Percentiles rank a stretch among this genome's conserved stretches.
phyloP scores from a whole-genome alignment of 306 rosid species.

The Rosa lucieae region DNA sequence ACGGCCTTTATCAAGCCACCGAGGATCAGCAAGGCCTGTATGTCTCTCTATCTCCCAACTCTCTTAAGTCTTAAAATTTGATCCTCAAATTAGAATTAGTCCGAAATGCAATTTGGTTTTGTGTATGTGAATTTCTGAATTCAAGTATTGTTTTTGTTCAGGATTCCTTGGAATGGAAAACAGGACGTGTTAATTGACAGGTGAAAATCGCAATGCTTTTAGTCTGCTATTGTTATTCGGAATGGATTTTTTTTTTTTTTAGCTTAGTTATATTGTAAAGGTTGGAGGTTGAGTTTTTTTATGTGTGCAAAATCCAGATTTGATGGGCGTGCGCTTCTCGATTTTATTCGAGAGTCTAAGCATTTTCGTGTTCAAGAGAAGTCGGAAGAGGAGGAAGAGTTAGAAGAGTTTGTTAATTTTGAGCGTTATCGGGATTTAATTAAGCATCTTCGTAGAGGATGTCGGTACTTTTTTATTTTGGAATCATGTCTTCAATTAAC shows the following conservation, averaged over 20 bases:
- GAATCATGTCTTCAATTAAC: neutral
- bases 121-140: neutral
- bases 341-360: conserved; percentile 81
- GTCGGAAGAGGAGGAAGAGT: conserved; percentile 93
- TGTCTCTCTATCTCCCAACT: conserved; percentile 24
- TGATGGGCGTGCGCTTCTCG: conserved; percentile 97
- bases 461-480: conserved; percentile 89
- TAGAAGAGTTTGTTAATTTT: conserved; percentile 99
- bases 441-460: conserved; percentile 99
- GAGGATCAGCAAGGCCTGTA: conserved; percentile 99
- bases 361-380: conserved; percentile 64
- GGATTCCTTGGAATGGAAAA: conserved; percentile 99
- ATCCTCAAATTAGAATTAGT: neutral
- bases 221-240: too few species aligned
- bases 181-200: conserved; percentile 90
- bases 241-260: too few species aligned
- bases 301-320: conserved; percentile 48
- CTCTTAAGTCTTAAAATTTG: neutral
- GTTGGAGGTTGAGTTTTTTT: conserved; percentile 3
- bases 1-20: conserved; percentile 85
- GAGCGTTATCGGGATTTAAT: conserved; percentile 99
- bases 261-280: neutral
- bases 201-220: conserved; percentile 29
- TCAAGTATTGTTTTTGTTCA: conserved; percentile 24
- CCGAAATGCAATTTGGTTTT: neutral